Base-by-base conservation (phyloP, 441 rosid genomes). In the Bruguiera hainesii region DNA sequence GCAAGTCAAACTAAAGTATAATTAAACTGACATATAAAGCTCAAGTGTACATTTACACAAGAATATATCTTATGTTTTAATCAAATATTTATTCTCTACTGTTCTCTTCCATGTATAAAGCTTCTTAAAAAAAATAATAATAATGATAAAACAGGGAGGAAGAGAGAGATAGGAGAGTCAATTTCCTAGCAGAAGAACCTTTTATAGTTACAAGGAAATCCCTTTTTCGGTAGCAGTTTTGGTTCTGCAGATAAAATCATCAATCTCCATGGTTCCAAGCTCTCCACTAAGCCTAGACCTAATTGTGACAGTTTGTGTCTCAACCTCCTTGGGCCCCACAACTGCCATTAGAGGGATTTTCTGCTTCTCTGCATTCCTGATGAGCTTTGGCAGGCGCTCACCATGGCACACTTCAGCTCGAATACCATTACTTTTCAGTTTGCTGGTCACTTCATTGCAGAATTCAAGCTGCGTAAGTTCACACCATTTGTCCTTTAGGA, bases 301-400 rank as follows among this genome's bases (percentile, higher is more conserved):
- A 60, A 94, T 79, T 0, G 96, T 89, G 42, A 91, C 87, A 20
- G 87, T 85, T 57, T 79, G 80, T 0, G 85, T 82, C 75, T 87
- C 97, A 5, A 80, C 90, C 85, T 94, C 97, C 74, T 87, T 91
- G 7, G 96, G 87, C 11, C 98, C 98, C 1, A 94, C 88, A 30
- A 94, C 96, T 4, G 89, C 98, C 97, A 91, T 89, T 48, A 94
- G 76, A 2, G 96, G 96, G 59, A 91, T 78, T 82, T 89, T 94
- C 82, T 89, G 97, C 78, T 87, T 94, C 85, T 91, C 96, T 23
- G 96, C 88, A 66, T 86, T 88, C 71, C 98, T 85, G 63, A 94
- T 91, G 7, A 94, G 97, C 82, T 94, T 91, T 0, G 97, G 97
- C 64, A 91, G 71, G 71, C 97, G 87, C 79, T 94, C 97, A 0